Evolutionary conservation across 2,329 filamentous ascomycete genomes (phyloP), one percentile per base, ranked within the genome.

Genomic region (Dothistroma pini): DNA sequence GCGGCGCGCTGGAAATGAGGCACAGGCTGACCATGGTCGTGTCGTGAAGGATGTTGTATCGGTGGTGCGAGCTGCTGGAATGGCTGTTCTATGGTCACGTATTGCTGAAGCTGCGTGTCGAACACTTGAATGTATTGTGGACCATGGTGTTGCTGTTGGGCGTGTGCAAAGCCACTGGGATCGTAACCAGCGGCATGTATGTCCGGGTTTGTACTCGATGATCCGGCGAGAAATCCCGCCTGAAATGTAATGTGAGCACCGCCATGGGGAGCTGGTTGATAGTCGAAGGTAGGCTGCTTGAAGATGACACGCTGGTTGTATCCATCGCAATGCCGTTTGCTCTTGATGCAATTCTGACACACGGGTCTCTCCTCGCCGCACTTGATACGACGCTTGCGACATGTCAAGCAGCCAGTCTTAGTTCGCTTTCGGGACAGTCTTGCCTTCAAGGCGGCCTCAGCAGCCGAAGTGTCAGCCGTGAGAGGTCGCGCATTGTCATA

Each of bases 401-500:
- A 99, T 60, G 95, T 97, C 63, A 96, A 78, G 74, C 93, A 97
- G 14, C 93, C 93, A 1, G 93, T 96, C 78, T 97, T 97, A 56
- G 93, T 96, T 70, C 93, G 83, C 74, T 88, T 91, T 22, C 75
- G 68, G 11, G 69, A 70, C 31, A 73, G 59, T 55, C 67, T 71
- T 32, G 70, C 70, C 51, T 69, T 70, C 59, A 72, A 59, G 21
- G 68, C 63, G 14, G 69, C 69, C 44, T 72, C 69, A 11, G 70
- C 69, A 47, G 65, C 66, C 32, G 66, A 63, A 9, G 69, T 71
- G 60, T 70, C 70, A n/a, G 60, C 58, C 48, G 57, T 60, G 25
- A 50, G 31, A 51, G 49, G 49, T 55, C 52, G 32, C 47, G 16
- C 35, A 34, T 59, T 56, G 21, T 53, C 56, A 41, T 44, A 35